Evolutionary conservation across 176 grass and related monocot species (phyloP), one percentile per base, ranked within the genome.

Genomic region (Oryza rufipogon): DNA sequence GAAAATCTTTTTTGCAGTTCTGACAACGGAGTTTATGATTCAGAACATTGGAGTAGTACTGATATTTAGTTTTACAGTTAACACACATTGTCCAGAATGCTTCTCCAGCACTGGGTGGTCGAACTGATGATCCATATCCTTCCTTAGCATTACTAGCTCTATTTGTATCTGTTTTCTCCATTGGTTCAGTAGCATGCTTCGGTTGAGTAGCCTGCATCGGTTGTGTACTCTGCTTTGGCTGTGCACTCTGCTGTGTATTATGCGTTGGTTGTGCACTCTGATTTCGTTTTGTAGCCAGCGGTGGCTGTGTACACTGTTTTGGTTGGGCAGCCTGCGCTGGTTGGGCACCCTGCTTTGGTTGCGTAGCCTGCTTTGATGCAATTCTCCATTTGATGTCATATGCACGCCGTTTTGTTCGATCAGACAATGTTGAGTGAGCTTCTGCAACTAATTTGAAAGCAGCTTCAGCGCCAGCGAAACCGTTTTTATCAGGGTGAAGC

Each of bases 401-500:
- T 41, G 87, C 49, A 25, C 61, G 78, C 23, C 90, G 86, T 86
- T 91, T 97, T 64, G 78, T 73, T 73, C 71, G 46, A 73, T 97
- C 95, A 70, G 90, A 97, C 39, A 97, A 87, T 75, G 73, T 90
- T 74, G 86, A 77, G 51, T 97, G 70, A 61, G 95, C 95, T 90
- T 97, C 95, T n/a, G 45, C 58, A 84, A 94, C 87, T 68, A 97
- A 86, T 65, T 97, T 92, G 49, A 97, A 97, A 44, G 95, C 95
- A 76, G 92, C 88, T 84, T 97, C 95, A 34, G 95, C 90, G 41
- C 92, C 92, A 70, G 81, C 60, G 63, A 91, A 91, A 79, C 79
- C 65, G 58, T 91, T 97, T 60, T 94, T 97, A 87, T 97, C 92
- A 86, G 95, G 90, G 74, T 97, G 95, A 87, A 97, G 90, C 77